A percentile compares a stretch with the other conserved stretches of the same genome.
Evolutionary conservation across 257 asterid genomes (phyloP).

Genomic region (Verbena officinalis): DNA sequence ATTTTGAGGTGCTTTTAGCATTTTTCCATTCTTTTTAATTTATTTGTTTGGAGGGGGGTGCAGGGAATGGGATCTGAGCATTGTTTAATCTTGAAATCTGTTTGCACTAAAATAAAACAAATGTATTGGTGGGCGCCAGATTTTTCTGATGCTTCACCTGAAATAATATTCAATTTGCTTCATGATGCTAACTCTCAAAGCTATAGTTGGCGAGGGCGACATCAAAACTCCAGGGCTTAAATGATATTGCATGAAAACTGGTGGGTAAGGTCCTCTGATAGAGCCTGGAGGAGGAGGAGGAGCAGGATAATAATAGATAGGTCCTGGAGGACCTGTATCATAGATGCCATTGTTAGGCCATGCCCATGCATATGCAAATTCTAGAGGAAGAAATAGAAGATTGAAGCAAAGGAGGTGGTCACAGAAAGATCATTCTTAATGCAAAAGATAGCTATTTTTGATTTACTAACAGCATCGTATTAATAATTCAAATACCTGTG

Average conservation of each 20-base stretch:
- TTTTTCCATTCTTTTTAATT: neutral
- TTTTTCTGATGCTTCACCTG: constrained; percentile 52
- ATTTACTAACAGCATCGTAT: constrained; percentile 13
- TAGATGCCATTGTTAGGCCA: constrained; percentile 23
- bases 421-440: neutral
- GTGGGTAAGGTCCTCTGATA: constrained; percentile 66
- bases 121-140: constrained; percentile 20
- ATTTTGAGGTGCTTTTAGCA: too few species aligned
- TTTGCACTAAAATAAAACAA: constrained; percentile 13
- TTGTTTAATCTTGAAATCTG: constrained; percentile 21
- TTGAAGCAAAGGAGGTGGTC: neutral
- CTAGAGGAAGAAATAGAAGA: constrained; percentile 6
- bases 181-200: constrained; percentile 55
- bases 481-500: constrained; percentile 52
- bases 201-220: constrained; percentile 48
- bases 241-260: constrained; percentile 56
- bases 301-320: constrained; percentile 55
- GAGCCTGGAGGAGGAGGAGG: constrained; percentile 68
- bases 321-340: constrained; percentile 73
- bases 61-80: neutral
- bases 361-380: constrained; percentile 15
- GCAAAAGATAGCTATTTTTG: neutral
- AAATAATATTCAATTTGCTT: constrained; percentile 92
- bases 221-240: constrained; percentile 51
- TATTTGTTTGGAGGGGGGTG: constrained; percentile 5